Base-by-base conservation (phyloP, 2,329 filamentous ascomycete genomes). In the Colletotrichum graminicola region DNA sequence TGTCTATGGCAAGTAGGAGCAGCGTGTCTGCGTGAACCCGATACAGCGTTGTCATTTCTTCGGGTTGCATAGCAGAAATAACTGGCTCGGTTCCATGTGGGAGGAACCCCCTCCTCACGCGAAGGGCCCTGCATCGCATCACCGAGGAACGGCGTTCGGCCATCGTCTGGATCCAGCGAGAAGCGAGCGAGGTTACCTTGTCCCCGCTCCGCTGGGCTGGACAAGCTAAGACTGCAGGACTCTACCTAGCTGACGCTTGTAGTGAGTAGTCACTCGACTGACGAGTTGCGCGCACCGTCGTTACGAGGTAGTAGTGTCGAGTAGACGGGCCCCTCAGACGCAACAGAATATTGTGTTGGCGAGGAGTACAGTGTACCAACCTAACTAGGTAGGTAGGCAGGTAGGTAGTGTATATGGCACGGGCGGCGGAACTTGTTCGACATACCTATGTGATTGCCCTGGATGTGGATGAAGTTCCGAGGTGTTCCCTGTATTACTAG, bases 111-210 rank as follows among this genome's bases (percentile, higher is more conserved):
- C 34, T 36, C 34, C 52, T 59, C 59, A 59, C 59, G 57, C 52
- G 52, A 21, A 29, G 52, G 57, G 52, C 39, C 68, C 65, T 68
- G 59, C 59, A 59, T 59, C 68, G 68, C 68, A 59, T 71, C 68
- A 71, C 68, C 68, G 68, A 67, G 66, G 65, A 55, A 71, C 65
- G 57, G 64, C 57, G 47, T 59, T 71, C 52, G 59, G 65, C 57
- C 57, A 68, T 68, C 52, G 39, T 67, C 65, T 71, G 65, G 57
- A 67, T 68, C 68, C 59, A 68, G 65, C 65, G 29, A 67, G 63
- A 67, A 62, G 64, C 64, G 52, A 71, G 67, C 67, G 54, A 71
- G 23, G 59, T 45, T 14, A 23, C 65, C 65, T 63, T 65, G 41
- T 51, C 65, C 41, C 36, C 52, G 52, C 65, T 41, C 29, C 52